phyloP scores from a whole-genome alignment of 345 rosid species.

The Crucihimalaya himalaica region DNA sequence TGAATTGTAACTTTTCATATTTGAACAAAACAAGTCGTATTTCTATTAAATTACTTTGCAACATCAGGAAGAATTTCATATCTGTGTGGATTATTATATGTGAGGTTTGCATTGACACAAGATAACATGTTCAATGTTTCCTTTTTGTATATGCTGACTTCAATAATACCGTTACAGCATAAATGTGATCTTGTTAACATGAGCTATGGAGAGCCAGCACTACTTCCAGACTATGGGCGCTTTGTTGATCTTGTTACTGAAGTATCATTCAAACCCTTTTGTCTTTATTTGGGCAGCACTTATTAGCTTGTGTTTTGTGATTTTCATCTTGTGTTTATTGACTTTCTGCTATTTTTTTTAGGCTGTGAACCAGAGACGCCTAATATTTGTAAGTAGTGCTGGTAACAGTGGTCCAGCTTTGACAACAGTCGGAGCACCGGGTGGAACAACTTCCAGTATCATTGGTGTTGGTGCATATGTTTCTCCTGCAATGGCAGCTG shows the following conservation, averaged over 20 bases:
- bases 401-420: conserved; percentile 98
- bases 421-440: conserved; percentile 98
- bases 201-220: conserved; percentile 90
- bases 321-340: conserved; percentile 31
- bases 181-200: conserved; percentile 97
- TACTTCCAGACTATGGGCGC: conserved; percentile 96
- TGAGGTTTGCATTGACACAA: conserved; percentile 25
- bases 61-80: conserved; percentile 3
- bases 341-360: conserved; percentile 44
- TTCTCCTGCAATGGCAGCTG: conserved; percentile 99
- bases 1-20: background rate
- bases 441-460: conserved; percentile 94
- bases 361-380: conserved; percentile 87
- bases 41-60: conserved; percentile 9
- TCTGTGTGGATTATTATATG: conserved; percentile 25
- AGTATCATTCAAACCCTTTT: conserved; percentile 48
- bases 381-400: conserved; percentile 95
- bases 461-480: conserved; percentile 98
- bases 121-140: background rate
- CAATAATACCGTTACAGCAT: conserved; percentile 56
- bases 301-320: conserved; percentile 14
- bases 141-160: conserved; percentile 21
- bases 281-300: conserved; percentile 16
- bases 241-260: conserved; percentile 95
- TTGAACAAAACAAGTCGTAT: conserved; percentile 6